phyloP scores from a whole-genome alignment of 169 alveolate species.

The Plasmodium gallinaceum region DNA sequence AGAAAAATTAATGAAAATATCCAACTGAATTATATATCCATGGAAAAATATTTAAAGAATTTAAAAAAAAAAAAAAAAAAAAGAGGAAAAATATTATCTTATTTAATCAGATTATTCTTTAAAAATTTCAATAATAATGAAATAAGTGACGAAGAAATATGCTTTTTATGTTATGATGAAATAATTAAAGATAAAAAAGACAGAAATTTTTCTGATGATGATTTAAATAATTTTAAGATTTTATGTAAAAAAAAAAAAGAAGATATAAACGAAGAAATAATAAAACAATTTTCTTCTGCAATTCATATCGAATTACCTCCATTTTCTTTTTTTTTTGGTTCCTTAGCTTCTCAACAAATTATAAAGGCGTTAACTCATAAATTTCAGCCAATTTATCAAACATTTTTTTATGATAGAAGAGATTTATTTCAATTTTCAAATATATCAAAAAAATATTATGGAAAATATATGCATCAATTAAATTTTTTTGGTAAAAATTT shows the following conservation, averaged over 20 bases:
- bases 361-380: conserved; percentile 46
- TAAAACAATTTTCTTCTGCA: conserved; percentile 49
- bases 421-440: conserved; percentile 51
- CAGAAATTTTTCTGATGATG: conserved; percentile 10
- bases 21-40: conserved; percentile 30
- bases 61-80: conserved; percentile 23
- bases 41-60: conserved; percentile 26
- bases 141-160: conserved; percentile 56
- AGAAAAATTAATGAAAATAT: conserved; percentile 31
- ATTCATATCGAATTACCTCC: conserved; percentile 69
- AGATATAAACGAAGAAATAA: conserved; percentile 35
- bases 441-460: conserved; percentile 52
- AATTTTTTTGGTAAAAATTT: conserved; percentile 61
- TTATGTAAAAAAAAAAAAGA: conserved; percentile 60
- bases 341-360: conserved; percentile 60
- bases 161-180: conserved; percentile 63
- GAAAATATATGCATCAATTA: conserved; percentile 60
- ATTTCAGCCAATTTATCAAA: conserved; percentile 65
- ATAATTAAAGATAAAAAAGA: conserved; percentile 41
- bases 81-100: neutral
- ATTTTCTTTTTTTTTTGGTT: conserved; percentile 52
- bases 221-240: conserved; percentile 6
- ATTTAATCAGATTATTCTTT: neutral
- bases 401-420: conserved; percentile 53
- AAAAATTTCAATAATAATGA: neutral